Base-by-base conservation (phyloP, 129 eudicot genomes). In the Lonicera japonica region DNA sequence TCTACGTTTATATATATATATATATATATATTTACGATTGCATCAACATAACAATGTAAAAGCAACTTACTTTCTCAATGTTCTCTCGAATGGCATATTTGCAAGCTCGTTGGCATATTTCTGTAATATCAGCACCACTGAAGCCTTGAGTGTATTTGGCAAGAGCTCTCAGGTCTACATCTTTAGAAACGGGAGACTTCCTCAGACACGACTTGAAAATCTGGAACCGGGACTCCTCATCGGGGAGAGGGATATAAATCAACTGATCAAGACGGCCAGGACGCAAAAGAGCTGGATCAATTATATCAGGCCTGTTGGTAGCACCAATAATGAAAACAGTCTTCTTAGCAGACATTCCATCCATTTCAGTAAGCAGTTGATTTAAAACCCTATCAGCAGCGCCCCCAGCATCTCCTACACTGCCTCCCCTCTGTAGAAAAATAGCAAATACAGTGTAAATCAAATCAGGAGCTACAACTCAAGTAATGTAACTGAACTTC, bases 341-440 rank as follows among this genome's bases (percentile, higher is more conserved):
- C 47, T 90, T 90, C 78, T 90, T 90, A 10, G 95, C 95, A 11
- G 83, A 76, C 97, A 90, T 90, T 29, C 97, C 97, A 54, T 90
- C 97, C 97, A 90, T 90, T 69, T 90, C 97, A 1, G 97, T 90
- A 54, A 90, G 63, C 54, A 90, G 97, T 56, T 86, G 97, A 66
- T 90, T 90, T 81, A 90, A 38, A 23, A 87, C 96, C 5, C 97
- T 72, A 61, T 91, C 97, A 66, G 95, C 97, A 36, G 97, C 97
- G 70, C 97, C 97, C 11, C 97, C 97, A 5, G 97, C 97, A 75
- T 91, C 97, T 43, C 97, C 97, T 24, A 40, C 64, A 52, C 95
- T 79, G 29, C 83, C 64, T 66, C 95, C 95, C 57, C 95, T 82
- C 89, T 86, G 81, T n/a, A 56, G 57, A 73, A 10, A 6, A 54